phyloP scores from a whole-genome alignment of 2,329 filamentous ascomycete species.

The Xylaria sp. region DNA sequence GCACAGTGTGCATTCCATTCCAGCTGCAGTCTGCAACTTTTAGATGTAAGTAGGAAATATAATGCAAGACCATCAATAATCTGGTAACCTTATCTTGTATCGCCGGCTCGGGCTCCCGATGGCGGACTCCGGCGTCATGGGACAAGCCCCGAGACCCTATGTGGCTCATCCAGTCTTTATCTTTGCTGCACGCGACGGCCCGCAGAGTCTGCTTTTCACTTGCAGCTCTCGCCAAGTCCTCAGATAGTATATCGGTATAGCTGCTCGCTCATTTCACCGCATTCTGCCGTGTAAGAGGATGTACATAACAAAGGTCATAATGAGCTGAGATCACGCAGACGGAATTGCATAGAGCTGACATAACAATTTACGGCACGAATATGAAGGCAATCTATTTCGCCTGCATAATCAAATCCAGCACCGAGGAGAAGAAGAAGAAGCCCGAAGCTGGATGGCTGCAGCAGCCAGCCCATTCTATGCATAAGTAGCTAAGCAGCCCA shows the following conservation, averaged over 20 bases:
- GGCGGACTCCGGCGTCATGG: conserved; percentile 27
- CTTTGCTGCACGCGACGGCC: conserved; percentile 18
- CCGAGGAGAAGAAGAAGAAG: background rate
- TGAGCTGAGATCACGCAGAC: background rate
- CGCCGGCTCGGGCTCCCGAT: conserved; percentile 19
- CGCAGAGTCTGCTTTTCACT: background rate
- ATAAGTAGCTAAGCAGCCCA: background rate
- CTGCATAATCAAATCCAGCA: background rate
- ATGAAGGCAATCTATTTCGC: background rate
- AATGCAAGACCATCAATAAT: background rate
- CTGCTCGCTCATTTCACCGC: background rate
- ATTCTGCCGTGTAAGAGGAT: background rate
- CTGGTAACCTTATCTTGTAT: background rate
- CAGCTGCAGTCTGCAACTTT: background rate
- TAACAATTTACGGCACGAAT: background rate
- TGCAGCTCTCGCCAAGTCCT: background rate
- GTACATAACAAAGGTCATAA: background rate
- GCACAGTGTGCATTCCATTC: background rate
- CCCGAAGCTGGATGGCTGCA: background rate
- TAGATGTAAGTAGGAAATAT: background rate
- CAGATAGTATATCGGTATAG: background rate
- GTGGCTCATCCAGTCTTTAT: background rate
- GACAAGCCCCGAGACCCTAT: background rate
- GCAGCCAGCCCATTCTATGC: background rate
- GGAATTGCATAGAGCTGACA: background rate